Evolutionary conservation across 345 rosid genomes (phyloP), one percentile per base, ranked within the genome.

Genomic region (Brassica cretica): DNA sequence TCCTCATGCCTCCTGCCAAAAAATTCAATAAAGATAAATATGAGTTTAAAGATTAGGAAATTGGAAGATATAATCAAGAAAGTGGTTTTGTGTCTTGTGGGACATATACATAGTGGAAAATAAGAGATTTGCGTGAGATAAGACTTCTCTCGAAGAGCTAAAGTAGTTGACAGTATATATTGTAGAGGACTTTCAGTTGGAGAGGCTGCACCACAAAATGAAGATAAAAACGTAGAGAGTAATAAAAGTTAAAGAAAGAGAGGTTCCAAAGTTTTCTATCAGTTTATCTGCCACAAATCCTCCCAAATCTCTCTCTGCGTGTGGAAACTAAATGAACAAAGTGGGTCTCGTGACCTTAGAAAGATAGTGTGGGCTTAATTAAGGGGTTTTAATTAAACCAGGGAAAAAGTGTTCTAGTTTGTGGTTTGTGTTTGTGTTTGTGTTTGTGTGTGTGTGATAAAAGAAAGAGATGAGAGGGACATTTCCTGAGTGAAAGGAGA

Each of bases 211-310:
- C 88, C 58, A 73, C 66, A 74, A 69, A 79, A 74, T 18, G 70
- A 69, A 79, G 66, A 55, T 25, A 74, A 75, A 75, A 53, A 53
- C 74, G 81, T 81, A 85, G 84, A 81, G 86, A 84, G 89, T 84
- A 84, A 71, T 72, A 78, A 85, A 84, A 85, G 81, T 75, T 80
- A 86, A 82, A 85, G 84, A 33, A 78, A 83, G 84, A 73, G 83
- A 81, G 85, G 79, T 84, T 87, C 88, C 86, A 87, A 88, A 91
- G 95, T 88, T 88, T 86, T 88, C 93, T 90, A 86, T 92, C 97
- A 92, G 98, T 90, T 85, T 77, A 78, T 84, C 91, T 91, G 92
- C 74, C 87, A 81, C 83, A 81, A 74, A 59, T 78, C 82, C 85
- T 81, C 69, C 87, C 86, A 86, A 10, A 11, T 86, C 83, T 77